A percentile compares a stretch with the other conserved stretches of the same genome.
Evolutionary conservation across 2,329 filamentous ascomycete species (phyloP).

Genomic region (Fusarium succisae): DNA sequence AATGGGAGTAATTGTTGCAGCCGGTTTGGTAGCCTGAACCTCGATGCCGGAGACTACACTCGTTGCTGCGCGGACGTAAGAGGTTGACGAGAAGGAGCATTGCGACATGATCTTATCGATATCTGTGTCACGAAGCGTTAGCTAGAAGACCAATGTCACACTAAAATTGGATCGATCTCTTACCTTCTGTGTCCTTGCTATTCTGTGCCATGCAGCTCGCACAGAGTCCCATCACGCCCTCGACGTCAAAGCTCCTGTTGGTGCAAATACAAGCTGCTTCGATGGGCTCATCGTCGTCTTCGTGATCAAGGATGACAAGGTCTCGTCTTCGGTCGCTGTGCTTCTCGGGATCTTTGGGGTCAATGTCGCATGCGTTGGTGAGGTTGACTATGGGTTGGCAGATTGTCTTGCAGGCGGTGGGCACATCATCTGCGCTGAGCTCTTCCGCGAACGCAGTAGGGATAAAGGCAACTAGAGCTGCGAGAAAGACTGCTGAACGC

Average conservation of each 20-base stretch:
- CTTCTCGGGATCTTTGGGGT: neutral
- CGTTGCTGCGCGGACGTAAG: neutral
- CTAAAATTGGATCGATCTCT: rapidly evolving
- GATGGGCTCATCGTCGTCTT: neutral
- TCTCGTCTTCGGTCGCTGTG: neutral
- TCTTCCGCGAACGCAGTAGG: neutral
- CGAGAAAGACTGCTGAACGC: neutral
- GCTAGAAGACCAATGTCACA: rapidly evolving
- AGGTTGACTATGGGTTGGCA: conserved; percentile 7
- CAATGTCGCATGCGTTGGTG: conserved; percentile 4
- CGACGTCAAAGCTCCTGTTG: neutral
- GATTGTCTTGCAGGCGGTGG: neutral
- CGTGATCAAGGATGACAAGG: neutral
- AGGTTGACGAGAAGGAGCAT: neutral
- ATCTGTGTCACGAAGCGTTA: neutral
- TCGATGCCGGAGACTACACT: neutral
- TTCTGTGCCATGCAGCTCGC: conserved; percentile 1
- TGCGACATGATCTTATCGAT: conserved; percentile 1
- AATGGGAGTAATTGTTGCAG: neutral
- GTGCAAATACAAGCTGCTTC: neutral
- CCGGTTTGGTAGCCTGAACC: neutral
- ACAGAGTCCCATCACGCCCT: neutral
- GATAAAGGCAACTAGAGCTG: rapidly evolving
- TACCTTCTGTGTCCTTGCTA: neutral
- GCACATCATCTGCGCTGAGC: neutral